Conservation (phyloP, 2,329 filamentous ascomycete genomes). For the Hymenotorrendiella dingleyae region DNA sequence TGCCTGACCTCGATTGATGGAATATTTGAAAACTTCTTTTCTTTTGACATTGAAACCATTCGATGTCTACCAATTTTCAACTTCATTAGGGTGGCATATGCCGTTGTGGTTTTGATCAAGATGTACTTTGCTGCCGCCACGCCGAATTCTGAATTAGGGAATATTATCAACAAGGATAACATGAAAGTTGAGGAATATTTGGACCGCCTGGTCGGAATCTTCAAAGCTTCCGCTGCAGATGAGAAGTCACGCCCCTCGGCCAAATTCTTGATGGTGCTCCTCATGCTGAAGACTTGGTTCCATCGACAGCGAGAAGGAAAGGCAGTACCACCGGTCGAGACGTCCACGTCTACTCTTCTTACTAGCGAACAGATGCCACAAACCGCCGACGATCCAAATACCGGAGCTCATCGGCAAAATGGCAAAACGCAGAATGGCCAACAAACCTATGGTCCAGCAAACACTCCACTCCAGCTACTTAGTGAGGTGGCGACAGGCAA, state of each 20-base stretch:
- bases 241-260: slow-evolving; percentile 59
- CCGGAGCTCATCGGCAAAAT: slow-evolving; percentile 7
- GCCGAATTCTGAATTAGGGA: slow-evolving; percentile 60
- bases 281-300: slow-evolving; percentile 63
- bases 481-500: slow-evolving; percentile 36
- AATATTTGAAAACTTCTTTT: slow-evolving; percentile 45
- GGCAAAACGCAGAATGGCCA: slow-evolving; percentile 16
- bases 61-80: slow-evolving; percentile 44
- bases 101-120: slow-evolving; percentile 53
- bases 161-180: slow-evolving; percentile 61
- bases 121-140: slow-evolving; percentile 55
- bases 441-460: slow-evolving; percentile 27
- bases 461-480: slow-evolving; percentile 34
- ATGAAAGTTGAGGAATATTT: slow-evolving; percentile 63
- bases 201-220: slow-evolving; percentile 62
- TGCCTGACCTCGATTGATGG: slow-evolving; percentile 48
- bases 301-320: slow-evolving; percentile 29
- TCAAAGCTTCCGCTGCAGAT: slow-evolving; percentile 56
- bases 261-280: slow-evolving; percentile 66
- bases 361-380: slow-evolving; percentile 1
- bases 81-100: slow-evolving; percentile 49
- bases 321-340: neutral
- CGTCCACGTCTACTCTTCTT: slow-evolving; percentile 2
- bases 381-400: slow-evolving; percentile 1
- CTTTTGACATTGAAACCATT: slow-evolving; percentile 41